Base-by-base conservation (phyloP, 2,329 filamentous ascomycete genomes). In the Helicocarpus griseus region DNA sequence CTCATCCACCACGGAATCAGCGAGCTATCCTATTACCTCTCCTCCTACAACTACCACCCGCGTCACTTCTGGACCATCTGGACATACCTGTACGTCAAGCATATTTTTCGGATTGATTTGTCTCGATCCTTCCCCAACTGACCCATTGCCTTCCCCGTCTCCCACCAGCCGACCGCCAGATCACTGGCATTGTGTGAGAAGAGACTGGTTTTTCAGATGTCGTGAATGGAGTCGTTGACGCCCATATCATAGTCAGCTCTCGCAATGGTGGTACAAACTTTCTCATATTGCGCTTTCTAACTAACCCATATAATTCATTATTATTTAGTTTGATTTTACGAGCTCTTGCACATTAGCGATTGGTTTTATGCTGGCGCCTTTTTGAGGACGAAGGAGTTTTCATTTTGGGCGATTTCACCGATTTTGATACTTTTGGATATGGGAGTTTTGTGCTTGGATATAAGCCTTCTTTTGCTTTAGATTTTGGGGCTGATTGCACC, bases 121-220 rank as follows among this genome's bases (percentile, higher is more conserved):
- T 44, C 46, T 62, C 19, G 58, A 59, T 31, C 52, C 49, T n/a
- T 19, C 35, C 17, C 39, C 31, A 24, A 40, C 35, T 46, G 38
- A 47, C 6, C 24, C 19, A 33, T n/a, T n/a, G 17, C 19, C 19
- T n/a, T 24, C 17, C 29, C 19, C 19, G 19, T 35, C 35, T 13
- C 22, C n/a, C 61, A 3, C 57, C 65, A 3, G 61, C 66, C 2
- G 49, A 62, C 2, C 57, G 58, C 4, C 14, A 39, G 47, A 8
- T 56, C 63, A 59, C 49, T 61, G 57, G 22, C 64, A 58, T 4
- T 76, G 74, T 50, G 54, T 64, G 6, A 60, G 55, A 13, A 65
- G 69, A 46, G 69, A 60, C 54, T 75, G 72, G 72, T 54, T 75
- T 21, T 72, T 73, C 2, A 52, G 65, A 26, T 76, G 74, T 53